Conservation (phyloP, 1,284 basidiomycete species). For the Austroboletus sp. region DNA sequence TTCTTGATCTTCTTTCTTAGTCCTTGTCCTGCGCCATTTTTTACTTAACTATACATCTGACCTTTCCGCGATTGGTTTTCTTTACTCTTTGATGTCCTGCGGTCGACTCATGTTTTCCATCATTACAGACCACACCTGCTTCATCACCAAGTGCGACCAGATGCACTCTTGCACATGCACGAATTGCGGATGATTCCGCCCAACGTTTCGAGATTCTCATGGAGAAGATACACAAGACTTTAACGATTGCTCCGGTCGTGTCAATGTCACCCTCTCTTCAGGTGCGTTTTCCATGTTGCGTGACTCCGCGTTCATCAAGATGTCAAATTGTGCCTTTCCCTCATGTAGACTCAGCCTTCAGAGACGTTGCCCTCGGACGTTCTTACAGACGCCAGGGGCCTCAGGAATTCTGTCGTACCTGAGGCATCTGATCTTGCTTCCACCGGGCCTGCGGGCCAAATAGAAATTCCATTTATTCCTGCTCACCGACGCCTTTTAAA, state of each 20-base stretch:
- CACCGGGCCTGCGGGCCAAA: constrained; percentile 36
- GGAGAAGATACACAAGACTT: constrained; percentile 46
- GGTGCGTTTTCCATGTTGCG: constrained; percentile 6
- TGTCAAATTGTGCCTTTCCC: constrained; percentile 1
- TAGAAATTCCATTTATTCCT: constrained; percentile 69
- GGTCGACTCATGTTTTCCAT: constrained; percentile 10
- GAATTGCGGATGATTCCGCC: constrained; percentile 13
- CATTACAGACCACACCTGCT: constrained; percentile 6
- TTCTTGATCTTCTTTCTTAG: not conserved
- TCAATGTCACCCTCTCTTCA: constrained; percentile 23
- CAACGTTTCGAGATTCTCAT: constrained; percentile 46
- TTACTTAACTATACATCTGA: not conserved
- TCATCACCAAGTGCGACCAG: constrained; percentile 11
- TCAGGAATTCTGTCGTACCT: constrained; percentile 4
- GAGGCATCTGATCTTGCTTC: constrained; percentile 14
- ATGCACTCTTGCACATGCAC: constrained; percentile 14
- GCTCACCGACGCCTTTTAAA: constrained; percentile 39
- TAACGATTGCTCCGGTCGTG: constrained; percentile 50
- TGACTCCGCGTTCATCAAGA: not conserved
- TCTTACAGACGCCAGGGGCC: constrained; percentile 1
- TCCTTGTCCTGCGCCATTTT: not conserved
- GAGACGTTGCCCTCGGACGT: constrained; percentile 1
- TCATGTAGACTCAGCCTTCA: constrained; percentile 9
- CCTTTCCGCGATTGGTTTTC: constrained; percentile 10
- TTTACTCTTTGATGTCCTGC: constrained; percentile 3